Evolutionary conservation across 78 protist genomes (phyloP).

Genomic region (Dictyostelium citrinum): DNA sequence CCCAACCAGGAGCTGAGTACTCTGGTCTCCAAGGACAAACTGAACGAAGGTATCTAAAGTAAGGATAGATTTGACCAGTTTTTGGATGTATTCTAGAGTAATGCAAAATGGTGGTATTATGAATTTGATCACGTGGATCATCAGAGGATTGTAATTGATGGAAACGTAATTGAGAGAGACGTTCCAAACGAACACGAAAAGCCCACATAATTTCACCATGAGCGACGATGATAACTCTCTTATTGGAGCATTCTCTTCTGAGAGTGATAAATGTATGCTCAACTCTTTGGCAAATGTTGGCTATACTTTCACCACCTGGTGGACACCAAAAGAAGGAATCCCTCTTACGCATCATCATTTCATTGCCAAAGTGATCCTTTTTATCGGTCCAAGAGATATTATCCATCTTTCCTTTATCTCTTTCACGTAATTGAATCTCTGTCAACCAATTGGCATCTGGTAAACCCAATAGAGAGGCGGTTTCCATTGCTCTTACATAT

Average conservation of each 20-base stretch:
- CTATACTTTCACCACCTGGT: conserved; percentile 57
- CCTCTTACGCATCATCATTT: conserved; percentile 30
- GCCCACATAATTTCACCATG: conserved; percentile 88
- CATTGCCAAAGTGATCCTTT: conserved; percentile 68
- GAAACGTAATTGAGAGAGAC: conserved; percentile 77
- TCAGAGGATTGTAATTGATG: conserved; percentile 64
- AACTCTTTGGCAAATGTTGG: conserved; percentile 75
- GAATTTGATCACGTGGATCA: conserved; percentile 76
- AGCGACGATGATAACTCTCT: conserved; percentile 79
- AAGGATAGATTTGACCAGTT: conserved; percentile 78
- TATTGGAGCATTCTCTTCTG: conserved; percentile 79
- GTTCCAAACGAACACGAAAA: conserved; percentile 78
- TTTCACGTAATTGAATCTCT: conserved; percentile 79
- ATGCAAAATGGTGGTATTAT: conserved; percentile 75
- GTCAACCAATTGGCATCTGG: conserved; percentile 77
- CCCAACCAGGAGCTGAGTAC: conserved; percentile 77
- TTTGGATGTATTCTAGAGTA: conserved; percentile 83
- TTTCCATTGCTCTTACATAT: conserved; percentile 88
- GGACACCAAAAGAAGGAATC: not conserved
- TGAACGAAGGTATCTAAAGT: conserved; percentile 45
- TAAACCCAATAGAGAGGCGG: conserved; percentile 74
- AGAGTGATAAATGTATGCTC: conserved; percentile 78
- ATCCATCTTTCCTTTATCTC: conserved; percentile 84
- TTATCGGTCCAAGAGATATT: conserved; percentile 77
- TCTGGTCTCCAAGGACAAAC: conserved; percentile 88